Evolutionary conservation across 176 grass and related monocot species (phyloP), one percentile per base, ranked within the genome.

Genomic region (Ensete ventricosum): DNA sequence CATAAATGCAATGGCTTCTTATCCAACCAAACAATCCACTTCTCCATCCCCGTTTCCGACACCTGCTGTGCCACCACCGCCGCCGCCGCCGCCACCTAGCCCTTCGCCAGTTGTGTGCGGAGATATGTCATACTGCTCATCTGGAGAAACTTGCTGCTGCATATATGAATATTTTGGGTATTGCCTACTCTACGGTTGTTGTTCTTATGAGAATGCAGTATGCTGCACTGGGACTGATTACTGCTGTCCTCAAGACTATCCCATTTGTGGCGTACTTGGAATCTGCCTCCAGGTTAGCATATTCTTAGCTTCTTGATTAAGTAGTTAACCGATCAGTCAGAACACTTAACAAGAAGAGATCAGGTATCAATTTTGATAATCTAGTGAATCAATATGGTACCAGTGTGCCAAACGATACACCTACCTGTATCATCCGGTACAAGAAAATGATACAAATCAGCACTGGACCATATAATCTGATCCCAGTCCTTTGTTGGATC

Each of bases 211-310:
- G 51, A 72, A 87, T 83, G 85, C 80, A 54, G 85, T 83, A 4
- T 87, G 85, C 43, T 87, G 85, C 69, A 62, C 69, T 12, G 80
- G 63, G 13, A 83, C 80, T 73, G 74, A 54, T 69, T 83, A 83
- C 69, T 87, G 85, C 50, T 87, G 85, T 67, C 85, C 85, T 26
- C 76, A 72, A 62, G 85, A 87, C 73, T 87, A 87, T 53, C 76
- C 85, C 17, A 82, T 87, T 58, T 87, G 85, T 76, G 85, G 80
- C 54, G 54, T 87, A 51, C 62, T 52, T 29, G 62, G 80, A 9
- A 55, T 79, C 17, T 87, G 80, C n/a, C 70, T 82, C 14, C 76
- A 87, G 85, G 84, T 86, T 19, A 9, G 57, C 3, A 62, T 14
- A 14, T 62, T 24, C 9, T 51, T 51, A 71, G 19, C 10, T 52